Conservation (phyloP, 129 eudicot species). For the Flaveria brownii region DNA sequence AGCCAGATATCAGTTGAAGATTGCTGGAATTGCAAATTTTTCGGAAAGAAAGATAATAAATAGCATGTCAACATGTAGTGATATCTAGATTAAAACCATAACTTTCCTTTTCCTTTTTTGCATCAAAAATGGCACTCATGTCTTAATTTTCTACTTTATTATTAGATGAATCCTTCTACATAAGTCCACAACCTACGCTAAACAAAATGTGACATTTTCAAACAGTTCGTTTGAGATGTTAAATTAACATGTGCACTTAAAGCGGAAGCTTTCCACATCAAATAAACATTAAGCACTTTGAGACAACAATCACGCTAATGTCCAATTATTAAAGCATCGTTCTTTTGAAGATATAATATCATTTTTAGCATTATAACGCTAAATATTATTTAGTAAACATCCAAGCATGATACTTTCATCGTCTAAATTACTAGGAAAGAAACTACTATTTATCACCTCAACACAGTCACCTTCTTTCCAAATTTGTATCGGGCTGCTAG, state of each 20-base stretch:
- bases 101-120: neutral
- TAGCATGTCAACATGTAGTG: slow-evolving; percentile 7
- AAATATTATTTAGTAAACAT: slow-evolving; percentile 4
- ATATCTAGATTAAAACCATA: neutral
- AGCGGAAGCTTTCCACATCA: neutral
- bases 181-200: slow-evolving; percentile 19
- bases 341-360: neutral
- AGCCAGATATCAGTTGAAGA: slow-evolving; percentile 99
- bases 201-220: neutral
- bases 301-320: neutral
- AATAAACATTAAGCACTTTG: slow-evolving; percentile 2
- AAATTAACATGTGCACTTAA: neutral
- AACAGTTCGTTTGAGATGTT: neutral
- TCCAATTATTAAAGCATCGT: neutral
- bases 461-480: slow-evolving; percentile 97
- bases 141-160: slow-evolving; percentile 7
- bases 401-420: slow-evolving; percentile 9
- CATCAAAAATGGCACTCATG: neutral
- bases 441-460: slow-evolving; percentile 56
- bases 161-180: slow-evolving; percentile 5
- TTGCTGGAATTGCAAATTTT: slow-evolving; percentile 61
- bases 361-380: slow-evolving; percentile 4
- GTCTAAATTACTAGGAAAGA: slow-evolving; percentile 18
- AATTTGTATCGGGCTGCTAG: slow-evolving; percentile 92
- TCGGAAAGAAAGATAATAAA: slow-evolving; percentile 4